Percentiles rank a stretch among this genome's conserved stretches.
These are phyloP conservation scores for Termitomyces sp. DNA, from an alignment of 768 basidiomycete genomes.

Conservation along the genomic window DNA sequence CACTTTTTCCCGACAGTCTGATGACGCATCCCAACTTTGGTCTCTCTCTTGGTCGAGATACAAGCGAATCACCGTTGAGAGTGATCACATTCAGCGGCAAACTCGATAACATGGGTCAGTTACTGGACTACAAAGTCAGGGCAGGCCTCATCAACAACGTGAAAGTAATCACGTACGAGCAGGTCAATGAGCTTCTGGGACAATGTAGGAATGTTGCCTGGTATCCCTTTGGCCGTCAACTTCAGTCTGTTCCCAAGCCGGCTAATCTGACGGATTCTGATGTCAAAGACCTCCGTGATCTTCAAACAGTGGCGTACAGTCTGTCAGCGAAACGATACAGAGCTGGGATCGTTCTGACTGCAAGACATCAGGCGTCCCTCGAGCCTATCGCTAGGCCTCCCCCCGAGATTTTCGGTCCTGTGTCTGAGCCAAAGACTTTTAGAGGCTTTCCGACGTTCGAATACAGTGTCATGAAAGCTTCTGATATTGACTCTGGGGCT, in stretches of 20 bases:
- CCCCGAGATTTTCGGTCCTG: conserved; percentile 23
- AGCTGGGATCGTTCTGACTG: conserved; percentile 17
- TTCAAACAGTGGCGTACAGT: conserved; percentile 15
- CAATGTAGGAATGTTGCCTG: background rate
- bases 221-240: conserved; percentile 41
- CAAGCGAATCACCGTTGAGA: conserved; percentile 36
- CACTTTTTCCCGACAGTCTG: conserved; percentile 67
- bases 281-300: conserved; percentile 23
- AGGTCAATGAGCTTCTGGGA: conserved; percentile 51
- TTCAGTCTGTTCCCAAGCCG: conserved; percentile 1
- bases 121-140: conserved; percentile 64
- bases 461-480: conserved; percentile 34
- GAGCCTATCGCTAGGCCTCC: conserved; percentile 19
- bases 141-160: conserved; percentile 74
- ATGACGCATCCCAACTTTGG: conserved; percentile 36
- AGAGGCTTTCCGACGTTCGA: conserved; percentile 45
- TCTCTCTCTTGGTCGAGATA: conserved; percentile 32
- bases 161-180: conserved; percentile 55
- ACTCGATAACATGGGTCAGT: conserved; percentile 52
- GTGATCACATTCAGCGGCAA: conserved; percentile 80
- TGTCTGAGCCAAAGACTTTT: conserved; percentile 26
- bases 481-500: conserved; percentile 31
- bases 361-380: conserved; percentile 22
- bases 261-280: conserved; percentile 16
- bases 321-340: conserved; percentile 14